A percentile compares a stretch with the other conserved stretches of the same genome.
These are phyloP conservation scores for Fusarium mundagurra DNA, from an alignment of 2,329 filamentous ascomycete genomes.

Conservation along the genomic window DNA sequence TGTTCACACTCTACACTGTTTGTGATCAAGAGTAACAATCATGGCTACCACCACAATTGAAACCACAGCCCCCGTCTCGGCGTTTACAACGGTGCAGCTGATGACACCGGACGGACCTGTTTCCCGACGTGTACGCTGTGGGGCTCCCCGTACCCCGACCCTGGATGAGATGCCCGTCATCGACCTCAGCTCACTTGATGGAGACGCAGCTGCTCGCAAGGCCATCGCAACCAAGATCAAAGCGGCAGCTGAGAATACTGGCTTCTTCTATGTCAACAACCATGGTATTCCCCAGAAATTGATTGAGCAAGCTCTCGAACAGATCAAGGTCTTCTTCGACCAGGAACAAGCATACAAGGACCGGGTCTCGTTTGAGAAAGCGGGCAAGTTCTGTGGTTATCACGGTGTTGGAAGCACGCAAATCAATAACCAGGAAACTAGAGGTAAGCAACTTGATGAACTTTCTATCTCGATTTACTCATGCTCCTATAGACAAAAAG, in stretches of 20 bases:
- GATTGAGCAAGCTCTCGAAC: background rate
- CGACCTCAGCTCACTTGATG: background rate
- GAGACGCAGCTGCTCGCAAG: background rate
- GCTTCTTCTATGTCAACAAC: background rate
- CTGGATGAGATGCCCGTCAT: conserved; percentile 3
- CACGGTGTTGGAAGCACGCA: conserved; percentile 1
- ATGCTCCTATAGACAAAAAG: background rate
- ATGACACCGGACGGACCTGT: conserved; percentile 4
- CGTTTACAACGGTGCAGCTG: conserved; percentile 4
- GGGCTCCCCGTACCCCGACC: conserved; percentile 6
- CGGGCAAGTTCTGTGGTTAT: conserved; percentile 15
- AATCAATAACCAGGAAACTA: conserved; percentile 8
- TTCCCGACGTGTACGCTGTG: conserved; percentile 6
- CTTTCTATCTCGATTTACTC: accelerated
- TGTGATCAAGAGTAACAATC: accelerated
- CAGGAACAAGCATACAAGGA: background rate
- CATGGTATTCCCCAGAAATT: background rate
- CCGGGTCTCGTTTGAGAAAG: background rate
- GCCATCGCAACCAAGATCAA: background rate
- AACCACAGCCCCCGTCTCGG: background rate
- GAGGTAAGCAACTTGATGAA: background rate
- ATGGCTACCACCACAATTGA: background rate
- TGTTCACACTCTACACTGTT: accelerated
- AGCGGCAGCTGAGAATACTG: background rate
- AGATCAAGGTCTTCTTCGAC: background rate